Evolutionary conservation across 2,329 filamentous ascomycete species (phyloP).

Genomic region (Juglanconis sp.): DNA sequence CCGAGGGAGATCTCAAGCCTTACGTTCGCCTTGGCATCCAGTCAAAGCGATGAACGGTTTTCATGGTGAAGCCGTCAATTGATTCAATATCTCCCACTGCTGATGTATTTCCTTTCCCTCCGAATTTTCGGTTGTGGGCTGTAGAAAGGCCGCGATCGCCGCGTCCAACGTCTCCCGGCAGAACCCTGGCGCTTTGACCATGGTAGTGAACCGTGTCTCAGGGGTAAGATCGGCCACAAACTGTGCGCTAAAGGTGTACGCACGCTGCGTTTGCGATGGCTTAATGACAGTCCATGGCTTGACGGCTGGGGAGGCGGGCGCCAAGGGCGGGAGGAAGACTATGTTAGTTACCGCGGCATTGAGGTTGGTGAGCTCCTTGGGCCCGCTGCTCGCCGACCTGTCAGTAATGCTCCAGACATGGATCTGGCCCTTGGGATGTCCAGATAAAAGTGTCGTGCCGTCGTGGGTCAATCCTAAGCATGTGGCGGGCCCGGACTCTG

Average conservation of each 20-base stretch:
- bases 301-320: conserved; percentile 35
- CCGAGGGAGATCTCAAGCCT: conserved; percentile 4
- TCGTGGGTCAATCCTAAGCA: conserved; percentile 78
- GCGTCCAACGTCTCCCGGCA: conserved; percentile 44
- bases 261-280: conserved; percentile 66
- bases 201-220: conserved; percentile 41
- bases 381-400: conserved; percentile 50
- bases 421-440: conserved; percentile 76
- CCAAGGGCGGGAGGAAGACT: conserved; percentile 63
- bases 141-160: conserved; percentile 46
- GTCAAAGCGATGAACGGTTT: conserved; percentile 25
- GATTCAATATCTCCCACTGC: conserved; percentile 37
- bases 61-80: conserved; percentile 15
- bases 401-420: conserved; percentile 76
- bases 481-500: conserved; percentile 62
- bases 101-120: conserved; percentile 37
- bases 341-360: conserved; percentile 83
- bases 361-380: conserved; percentile 65
- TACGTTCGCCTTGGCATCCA: conserved; percentile 15
- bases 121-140: conserved; percentile 25
- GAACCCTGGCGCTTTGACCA: conserved; percentile 47
- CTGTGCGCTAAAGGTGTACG: conserved; percentile 65
- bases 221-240: conserved; percentile 44
- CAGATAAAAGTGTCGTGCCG: conserved; percentile 74
- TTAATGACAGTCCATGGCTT: conserved; percentile 68